These are phyloP conservation scores for Agaricales sp. DNA, from an alignment of 1,284 basidiomycete genomes.

Conservation along the genomic window DNA sequence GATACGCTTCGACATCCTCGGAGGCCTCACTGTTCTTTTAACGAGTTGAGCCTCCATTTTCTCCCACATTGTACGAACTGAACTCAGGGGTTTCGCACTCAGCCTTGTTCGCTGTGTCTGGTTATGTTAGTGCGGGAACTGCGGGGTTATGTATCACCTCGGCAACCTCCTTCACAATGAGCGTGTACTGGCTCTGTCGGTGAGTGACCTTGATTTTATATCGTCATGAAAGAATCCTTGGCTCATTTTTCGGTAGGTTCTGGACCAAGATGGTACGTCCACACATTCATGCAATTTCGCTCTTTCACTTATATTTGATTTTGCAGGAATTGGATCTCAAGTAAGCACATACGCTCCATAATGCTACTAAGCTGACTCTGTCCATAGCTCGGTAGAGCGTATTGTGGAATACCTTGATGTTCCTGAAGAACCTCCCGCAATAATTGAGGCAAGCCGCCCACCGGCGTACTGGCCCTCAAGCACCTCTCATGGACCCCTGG, in stretches of 20 bases:
- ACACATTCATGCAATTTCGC: background rate
- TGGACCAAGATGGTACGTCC: slow-evolving; percentile 1
- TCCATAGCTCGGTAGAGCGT: slow-evolving; percentile 46
- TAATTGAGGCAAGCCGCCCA: slow-evolving; percentile 41
- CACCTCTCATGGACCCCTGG: slow-evolving; percentile 30
- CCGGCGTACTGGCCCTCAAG: slow-evolving; percentile 76
- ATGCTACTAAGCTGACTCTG: too few relatives aligned
- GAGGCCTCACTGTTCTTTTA: slow-evolving; percentile 5
- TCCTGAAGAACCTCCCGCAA: slow-evolving; percentile 70
- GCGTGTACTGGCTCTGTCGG: slow-evolving; percentile 6
- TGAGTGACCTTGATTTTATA: slow-evolving; percentile 1
- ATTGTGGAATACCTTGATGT: slow-evolving; percentile 75
- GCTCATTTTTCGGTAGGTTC: background rate
- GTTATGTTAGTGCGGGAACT: slow-evolving; percentile 7
- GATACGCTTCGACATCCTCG: slow-evolving; percentile 7
- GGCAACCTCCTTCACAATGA: slow-evolving; percentile 10
- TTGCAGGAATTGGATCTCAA: slow-evolving; percentile 1
- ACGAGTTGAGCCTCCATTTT: slow-evolving; percentile 5
- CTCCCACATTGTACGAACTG: background rate
- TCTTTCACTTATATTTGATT: background rate
- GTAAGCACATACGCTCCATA: background rate
- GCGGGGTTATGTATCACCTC: slow-evolving; percentile 13
- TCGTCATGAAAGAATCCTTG: too few relatives aligned
- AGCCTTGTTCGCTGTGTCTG: slow-evolving; percentile 9
- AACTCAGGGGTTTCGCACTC: background rate